Base-by-base conservation (phyloP, 2,329 filamentous ascomycete genomes). In the Sclerotinia spermophila region DNA sequence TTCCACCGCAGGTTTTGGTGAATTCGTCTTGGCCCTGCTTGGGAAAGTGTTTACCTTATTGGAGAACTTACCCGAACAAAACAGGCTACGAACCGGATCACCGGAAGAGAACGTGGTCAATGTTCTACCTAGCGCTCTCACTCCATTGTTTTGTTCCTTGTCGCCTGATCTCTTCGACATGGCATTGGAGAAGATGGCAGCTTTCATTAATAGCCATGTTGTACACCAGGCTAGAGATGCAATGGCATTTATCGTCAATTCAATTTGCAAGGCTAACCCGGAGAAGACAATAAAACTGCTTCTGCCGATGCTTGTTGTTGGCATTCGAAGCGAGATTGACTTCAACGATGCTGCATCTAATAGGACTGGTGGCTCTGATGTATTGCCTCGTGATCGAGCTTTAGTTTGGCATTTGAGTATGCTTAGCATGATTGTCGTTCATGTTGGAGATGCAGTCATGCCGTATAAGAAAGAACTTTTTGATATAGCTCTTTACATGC, bases 61-160 rank as follows among this genome's bases (percentile, higher is more conserved):
- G 33, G 96, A 99, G 80, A 99, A 99, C 77, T 83, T 99, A 55
- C 96, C 96, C 0, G 96, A 99, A 81, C 89, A 94, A 15, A 91
- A 93, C 42, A 89, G 95, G 71, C 89, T 97, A 44, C 91, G 95
- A 72, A 94, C 92, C 71, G 94, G 94, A 17, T 96, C 94, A 8
- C 96, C 96, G 0, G 96, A 99, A 80, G 96, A 99, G 77, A 97
- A 94, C 76, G 94, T 99, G 62, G 94, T 98, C 79, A 98, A 98
- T 79, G 96, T 94, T 2, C 83, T 99, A 33, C 96, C 96, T 3
- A 93, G 95, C 11, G 94, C 96, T 0, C 89, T 99, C 73, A 94
- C 93, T 67, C 96, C 96, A 4, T 83, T 99, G 56, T 92, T 99
- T 74, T 92, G 95, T 0, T 93, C 94, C 0, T 83, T 99, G 35